Conservation (phyloP, 1,139 yeast genomes). For the Kodamaea alishanica region DNA sequence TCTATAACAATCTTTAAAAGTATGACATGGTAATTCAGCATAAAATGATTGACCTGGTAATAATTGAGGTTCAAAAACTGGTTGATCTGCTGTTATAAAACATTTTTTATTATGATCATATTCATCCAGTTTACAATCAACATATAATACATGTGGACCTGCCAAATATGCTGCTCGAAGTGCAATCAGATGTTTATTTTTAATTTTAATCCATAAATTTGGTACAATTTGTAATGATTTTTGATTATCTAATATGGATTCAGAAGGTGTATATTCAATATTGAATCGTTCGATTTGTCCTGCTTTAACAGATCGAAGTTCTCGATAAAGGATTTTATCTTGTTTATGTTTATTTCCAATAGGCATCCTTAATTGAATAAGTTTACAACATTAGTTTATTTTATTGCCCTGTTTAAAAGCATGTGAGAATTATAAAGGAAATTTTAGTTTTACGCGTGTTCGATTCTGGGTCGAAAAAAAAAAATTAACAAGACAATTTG, state of each 20-base stretch:
- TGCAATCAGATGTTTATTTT: conserved; percentile 70
- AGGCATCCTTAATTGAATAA: not conserved
- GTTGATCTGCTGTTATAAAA: conserved; percentile 67
- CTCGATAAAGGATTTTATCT: conserved; percentile 31
- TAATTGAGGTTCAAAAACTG: conserved; percentile 62
- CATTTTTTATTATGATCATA: conserved; percentile 54
- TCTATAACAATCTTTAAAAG: conserved; percentile 35
- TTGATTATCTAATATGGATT: conserved; percentile 8
- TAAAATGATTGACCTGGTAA: conserved; percentile 26
- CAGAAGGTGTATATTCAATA: conserved; percentile 30
- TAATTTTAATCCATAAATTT: conserved; percentile 58
- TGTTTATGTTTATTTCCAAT: not conserved
- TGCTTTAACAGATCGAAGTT: conserved; percentile 31
- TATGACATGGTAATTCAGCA: conserved; percentile 24
- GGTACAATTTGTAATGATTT: conserved; percentile 17
- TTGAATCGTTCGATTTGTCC: conserved; percentile 39
- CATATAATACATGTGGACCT: conserved; percentile 88
- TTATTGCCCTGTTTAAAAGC: not conserved
- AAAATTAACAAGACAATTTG: too few species aligned
- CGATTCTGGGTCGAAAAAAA: not conserved
- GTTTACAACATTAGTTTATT: too few species aligned
- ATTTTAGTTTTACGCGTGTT: too few species aligned
- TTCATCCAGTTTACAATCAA: conserved; percentile 67
- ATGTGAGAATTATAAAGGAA: too few species aligned
- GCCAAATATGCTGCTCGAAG: conserved; percentile 83